Conservation (phyloP, 106 monocot species). For the Alisma plantagoaquatica region DNA sequence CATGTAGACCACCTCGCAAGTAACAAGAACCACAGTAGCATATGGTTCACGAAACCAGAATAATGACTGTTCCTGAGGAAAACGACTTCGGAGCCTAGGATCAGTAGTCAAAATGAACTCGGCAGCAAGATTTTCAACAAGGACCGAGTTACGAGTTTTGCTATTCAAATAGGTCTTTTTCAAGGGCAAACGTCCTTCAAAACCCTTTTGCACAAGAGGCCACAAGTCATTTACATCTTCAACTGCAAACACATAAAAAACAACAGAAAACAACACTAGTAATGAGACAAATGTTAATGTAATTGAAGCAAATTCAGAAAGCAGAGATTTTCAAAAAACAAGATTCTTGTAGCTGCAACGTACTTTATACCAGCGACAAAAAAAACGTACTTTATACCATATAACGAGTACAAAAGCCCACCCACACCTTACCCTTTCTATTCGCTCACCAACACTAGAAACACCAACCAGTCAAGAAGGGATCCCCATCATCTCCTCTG, state of each 20-base stretch:
- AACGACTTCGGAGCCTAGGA: constrained; percentile 84
- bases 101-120: constrained; percentile 95
- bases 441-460: too few relatives aligned
- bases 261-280: neutral
- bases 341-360: neutral
- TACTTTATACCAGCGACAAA: neutral
- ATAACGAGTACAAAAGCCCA: neutral
- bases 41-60: constrained; percentile 99
- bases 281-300: neutral
- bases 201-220: constrained; percentile 76
- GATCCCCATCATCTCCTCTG: too few relatives aligned
- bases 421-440: neutral
- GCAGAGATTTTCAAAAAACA: neutral
- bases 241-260: constrained; percentile 30
- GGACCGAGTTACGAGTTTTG: constrained; percentile 74
- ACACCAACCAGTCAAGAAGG: too few relatives aligned
- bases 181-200: constrained; percentile 66
- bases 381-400: neutral
- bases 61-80: constrained; percentile 91
- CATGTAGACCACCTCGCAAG: constrained; percentile 67
- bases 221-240: constrained; percentile 99
- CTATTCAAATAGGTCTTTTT: constrained; percentile 77
- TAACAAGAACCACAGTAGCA: constrained; percentile 88
- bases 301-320: neutral
- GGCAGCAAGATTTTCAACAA: constrained; percentile 62